Base-by-base conservation (phyloP, 257 asterid genomes). In the Ligustrum vulgare region DNA sequence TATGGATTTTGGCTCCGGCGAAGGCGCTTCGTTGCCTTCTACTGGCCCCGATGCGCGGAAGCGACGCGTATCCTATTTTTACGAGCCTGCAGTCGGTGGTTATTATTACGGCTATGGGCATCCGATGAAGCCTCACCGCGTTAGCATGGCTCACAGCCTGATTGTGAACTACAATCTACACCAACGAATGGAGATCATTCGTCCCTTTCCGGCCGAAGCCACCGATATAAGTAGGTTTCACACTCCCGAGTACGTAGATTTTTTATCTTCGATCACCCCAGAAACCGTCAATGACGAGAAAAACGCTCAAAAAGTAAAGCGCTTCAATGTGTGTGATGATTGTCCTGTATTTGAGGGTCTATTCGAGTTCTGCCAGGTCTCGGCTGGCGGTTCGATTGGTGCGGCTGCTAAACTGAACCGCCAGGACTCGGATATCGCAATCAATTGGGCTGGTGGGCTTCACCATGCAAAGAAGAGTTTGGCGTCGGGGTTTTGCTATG, bases 361-460 rank as follows among this genome's bases (percentile, higher is more conserved):
- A 13, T 90, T 85, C 77, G 51, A 28, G 34, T 90, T 92, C 83
- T 90, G 93, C n/a, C 95, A 85, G 85, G 88, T 96, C 18, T 90
- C 95, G 0, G 90, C 93, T 13, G 96, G 98, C 8, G 96, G 98
- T 3, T 90, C 97, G 6, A 83, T 92, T 6, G 97, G 97, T 20
- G 95, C 96, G 13, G 97, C 96, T 60, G 96, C 86, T 49, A 92
- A 87, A 81, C 87, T 92, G 22, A 92, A 89, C 45, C 47, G 87
- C 58, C 78, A 84, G 79, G 93, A 89, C 28, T 95, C 97, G 31
- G 98, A 91, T 77, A 88, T 92, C n/a, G 97, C 97, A 4, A 88
- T 92, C 62, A 90, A 92, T 85, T 92, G 98, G 98, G 96, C 97
- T 4, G 98, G 98, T 69, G 98, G 98, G 2, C 79, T 92, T 77